Percentiles rank a stretch among this genome's conserved stretches.
Conservation (phyloP, 2,329 filamentous ascomycete species). For the Fusarium sp. region DNA sequence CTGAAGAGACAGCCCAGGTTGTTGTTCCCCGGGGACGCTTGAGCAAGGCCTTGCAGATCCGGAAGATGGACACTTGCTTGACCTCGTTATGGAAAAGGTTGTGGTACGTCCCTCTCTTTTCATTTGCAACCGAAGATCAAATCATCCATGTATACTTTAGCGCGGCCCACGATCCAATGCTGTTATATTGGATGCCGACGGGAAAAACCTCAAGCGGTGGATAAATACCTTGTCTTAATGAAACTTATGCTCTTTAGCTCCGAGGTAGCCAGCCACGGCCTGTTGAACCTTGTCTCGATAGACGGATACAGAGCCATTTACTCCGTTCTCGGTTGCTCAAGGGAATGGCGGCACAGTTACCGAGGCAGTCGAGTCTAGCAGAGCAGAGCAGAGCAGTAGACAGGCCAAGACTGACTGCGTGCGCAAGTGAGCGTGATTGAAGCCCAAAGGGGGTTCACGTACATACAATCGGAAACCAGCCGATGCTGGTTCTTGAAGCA, state of each 20-base stretch:
- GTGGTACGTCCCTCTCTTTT: not conserved
- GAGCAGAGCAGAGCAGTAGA: not conserved
- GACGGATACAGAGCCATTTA: not conserved
- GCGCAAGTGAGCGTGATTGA: slow-evolving; percentile 1
- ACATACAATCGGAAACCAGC: slow-evolving; percentile 3
- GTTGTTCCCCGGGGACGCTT: slow-evolving; percentile 7
- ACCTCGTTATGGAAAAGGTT: not conserved
- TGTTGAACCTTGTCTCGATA: slow-evolving; percentile 5
- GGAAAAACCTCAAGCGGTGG: slow-evolving; percentile 24
- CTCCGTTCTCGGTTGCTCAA: slow-evolving; percentile 1
- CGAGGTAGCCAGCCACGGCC: slow-evolving; percentile 7
- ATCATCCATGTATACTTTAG: slow-evolving; percentile 19
- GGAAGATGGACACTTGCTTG: not conserved
- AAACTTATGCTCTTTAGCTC: slow-evolving; percentile 12
- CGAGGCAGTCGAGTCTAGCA: slow-evolving; percentile 21
- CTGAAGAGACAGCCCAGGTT: not conserved
- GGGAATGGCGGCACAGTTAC: slow-evolving; percentile 9
- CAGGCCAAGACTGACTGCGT: not conserved
- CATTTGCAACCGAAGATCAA: slow-evolving; percentile 25
- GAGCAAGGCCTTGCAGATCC: slow-evolving; percentile 21
- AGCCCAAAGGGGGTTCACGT: slow-evolving; percentile 1
- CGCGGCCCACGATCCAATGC: slow-evolving; percentile 19
- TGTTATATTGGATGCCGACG: slow-evolving; percentile 15
- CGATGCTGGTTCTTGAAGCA: not conserved
- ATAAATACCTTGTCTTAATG: slow-evolving; percentile 20